These are phyloP conservation scores for Chiua virens DNA, from an alignment of 768 basidiomycete species.

Conservation along the genomic window DNA sequence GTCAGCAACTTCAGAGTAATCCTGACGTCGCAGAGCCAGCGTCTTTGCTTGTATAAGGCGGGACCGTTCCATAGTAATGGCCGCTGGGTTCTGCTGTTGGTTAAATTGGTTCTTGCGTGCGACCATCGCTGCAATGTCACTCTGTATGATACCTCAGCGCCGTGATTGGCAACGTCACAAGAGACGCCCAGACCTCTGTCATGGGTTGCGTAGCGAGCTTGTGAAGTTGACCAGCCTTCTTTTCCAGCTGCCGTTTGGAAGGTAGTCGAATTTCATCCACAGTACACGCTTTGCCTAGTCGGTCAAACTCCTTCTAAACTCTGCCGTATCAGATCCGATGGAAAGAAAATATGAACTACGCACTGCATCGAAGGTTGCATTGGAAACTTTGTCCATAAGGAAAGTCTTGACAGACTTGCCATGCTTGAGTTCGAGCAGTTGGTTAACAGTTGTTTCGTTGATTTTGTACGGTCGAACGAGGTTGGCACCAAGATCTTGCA, in stretches of 20 bases:
- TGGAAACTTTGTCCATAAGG: slow-evolving; percentile 86
- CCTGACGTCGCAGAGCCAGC: slow-evolving; percentile 73
- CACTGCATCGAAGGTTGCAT: slow-evolving; percentile 63
- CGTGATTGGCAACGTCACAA: neutral
- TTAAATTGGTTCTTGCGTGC: slow-evolving; percentile 57
- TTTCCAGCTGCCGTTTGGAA: slow-evolving; percentile 60
- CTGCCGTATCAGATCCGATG: slow-evolving; percentile 8
- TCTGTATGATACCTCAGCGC: slow-evolving; percentile 44
- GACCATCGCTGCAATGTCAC: slow-evolving; percentile 79
- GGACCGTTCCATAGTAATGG: slow-evolving; percentile 56
- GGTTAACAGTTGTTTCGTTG: slow-evolving; percentile 62
- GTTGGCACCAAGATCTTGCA: slow-evolving; percentile 52
- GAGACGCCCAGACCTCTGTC: slow-evolving; percentile 67
- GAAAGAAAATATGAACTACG: slow-evolving; percentile 23
- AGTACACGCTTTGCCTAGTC: slow-evolving; percentile 45
- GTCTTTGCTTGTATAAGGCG: slow-evolving; percentile 70
- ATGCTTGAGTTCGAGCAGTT: slow-evolving; percentile 73
- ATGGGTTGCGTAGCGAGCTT: slow-evolving; percentile 59
- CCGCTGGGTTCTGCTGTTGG: slow-evolving; percentile 33
- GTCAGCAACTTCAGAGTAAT: slow-evolving; percentile 56
- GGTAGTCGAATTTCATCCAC: slow-evolving; percentile 65
- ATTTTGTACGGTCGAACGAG: slow-evolving; percentile 68
- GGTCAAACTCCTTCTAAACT: slow-evolving; percentile 70
- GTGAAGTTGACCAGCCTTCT: slow-evolving; percentile 62
- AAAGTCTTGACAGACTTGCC: slow-evolving; percentile 64